Percentiles rank a stretch among this genome's conserved stretches.
These are phyloP conservation scores for Cryoendolithus antarcticus DNA, from an alignment of 2,329 filamentous ascomycete genomes.

Conservation along the genomic window DNA sequence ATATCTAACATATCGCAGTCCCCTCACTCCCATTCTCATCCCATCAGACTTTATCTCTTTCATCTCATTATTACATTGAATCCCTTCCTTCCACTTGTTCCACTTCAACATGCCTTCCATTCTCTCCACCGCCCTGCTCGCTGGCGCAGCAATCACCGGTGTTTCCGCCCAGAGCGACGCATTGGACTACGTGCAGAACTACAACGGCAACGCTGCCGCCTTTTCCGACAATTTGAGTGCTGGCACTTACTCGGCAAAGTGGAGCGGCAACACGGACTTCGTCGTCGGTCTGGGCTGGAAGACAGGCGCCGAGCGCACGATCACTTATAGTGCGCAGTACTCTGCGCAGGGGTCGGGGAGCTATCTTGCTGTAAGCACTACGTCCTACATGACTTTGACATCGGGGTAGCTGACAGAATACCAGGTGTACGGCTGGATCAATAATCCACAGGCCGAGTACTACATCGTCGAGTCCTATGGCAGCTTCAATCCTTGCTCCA, in stretches of 20 bases:
- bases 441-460: conserved; percentile 36
- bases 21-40: too few species aligned
- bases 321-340: conserved; percentile 24
- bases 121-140: too few species aligned
- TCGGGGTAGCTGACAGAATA: too few species aligned
- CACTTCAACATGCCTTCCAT: too few species aligned
- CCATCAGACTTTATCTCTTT: too few species aligned
- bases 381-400: too few species aligned
- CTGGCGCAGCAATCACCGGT: too few species aligned
- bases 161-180: background rate
- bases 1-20: too few species aligned
- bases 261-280: conserved; percentile 10
- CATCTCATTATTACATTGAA: too few species aligned
- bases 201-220: conserved; percentile 8
- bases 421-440: conserved; percentile 40
- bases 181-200: conserved; percentile 9
- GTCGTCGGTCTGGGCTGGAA: conserved; percentile 12
- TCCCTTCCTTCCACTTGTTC: too few species aligned
- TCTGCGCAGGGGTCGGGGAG: conserved; percentile 30
- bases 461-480: conserved; percentile 45
- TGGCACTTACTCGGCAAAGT: conserved; percentile 10
- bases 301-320: conserved; percentile 8
- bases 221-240: conserved; percentile 8
- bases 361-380: conserved; percentile 31
- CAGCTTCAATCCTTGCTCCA: conserved; percentile 26